phyloP scores from a whole-genome alignment of 306 rosid species.

The Dalbergia cochinchinensis region DNA sequence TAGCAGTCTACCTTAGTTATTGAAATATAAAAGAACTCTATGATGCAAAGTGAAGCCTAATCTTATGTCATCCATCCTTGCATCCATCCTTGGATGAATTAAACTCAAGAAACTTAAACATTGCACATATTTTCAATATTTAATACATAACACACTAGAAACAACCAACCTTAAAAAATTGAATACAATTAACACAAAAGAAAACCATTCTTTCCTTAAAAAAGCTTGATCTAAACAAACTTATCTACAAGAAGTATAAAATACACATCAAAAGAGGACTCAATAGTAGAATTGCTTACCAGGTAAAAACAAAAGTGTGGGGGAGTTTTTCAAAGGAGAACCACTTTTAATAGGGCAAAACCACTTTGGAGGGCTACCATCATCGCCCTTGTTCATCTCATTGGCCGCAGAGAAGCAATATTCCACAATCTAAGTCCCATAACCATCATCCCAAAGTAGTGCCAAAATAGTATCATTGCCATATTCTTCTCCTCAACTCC shows the following conservation, averaged over 20 bases:
- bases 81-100: too few relatives aligned
- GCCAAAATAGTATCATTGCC: neutral
- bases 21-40: conserved; percentile 66
- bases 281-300: conserved; percentile 46
- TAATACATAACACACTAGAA: neutral
- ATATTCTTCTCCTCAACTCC: conserved; percentile 29
- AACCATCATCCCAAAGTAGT: conserved; percentile 88
- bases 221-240: neutral
- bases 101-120: conserved; percentile 38
- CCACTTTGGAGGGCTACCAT: too few relatives aligned
- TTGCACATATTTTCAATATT: conserved; percentile 18
- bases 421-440: conserved; percentile 70
- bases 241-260: neutral
- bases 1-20: neutral
- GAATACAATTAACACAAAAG: neutral
- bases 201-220: conserved; percentile 17
- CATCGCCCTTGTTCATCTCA: conserved; percentile 63
- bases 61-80: conserved; percentile 95
- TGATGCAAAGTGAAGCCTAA: conserved; percentile 87
- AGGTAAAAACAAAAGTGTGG: too few relatives aligned
- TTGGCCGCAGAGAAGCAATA: conserved; percentile 71
- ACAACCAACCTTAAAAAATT: neutral
- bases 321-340: too few relatives aligned
- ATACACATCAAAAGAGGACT: neutral
- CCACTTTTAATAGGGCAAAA: too few relatives aligned